Evolutionary conservation across 768 basidiomycete species (phyloP).

Genomic region (Suillus sp.): DNA sequence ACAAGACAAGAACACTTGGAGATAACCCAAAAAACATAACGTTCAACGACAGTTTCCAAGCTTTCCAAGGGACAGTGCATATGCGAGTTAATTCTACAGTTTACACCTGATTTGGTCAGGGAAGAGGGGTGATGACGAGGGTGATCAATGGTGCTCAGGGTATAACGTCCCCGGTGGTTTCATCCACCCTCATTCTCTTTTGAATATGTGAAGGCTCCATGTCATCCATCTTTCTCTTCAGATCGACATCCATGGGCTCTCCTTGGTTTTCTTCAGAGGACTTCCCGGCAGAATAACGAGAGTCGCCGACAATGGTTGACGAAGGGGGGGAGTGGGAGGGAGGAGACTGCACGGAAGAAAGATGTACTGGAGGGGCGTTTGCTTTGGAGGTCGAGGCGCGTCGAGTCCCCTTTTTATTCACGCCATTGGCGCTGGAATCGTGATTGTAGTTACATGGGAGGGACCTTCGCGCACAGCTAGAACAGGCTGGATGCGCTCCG

Average conservation of each 20-base stretch:
- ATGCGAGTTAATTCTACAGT: slow-evolving; percentile 30
- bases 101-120: slow-evolving; percentile 29
- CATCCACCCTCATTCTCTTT: slow-evolving; percentile 77
- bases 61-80: slow-evolving; percentile 33
- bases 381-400: slow-evolving; percentile 57
- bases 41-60: slow-evolving; percentile 35
- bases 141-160: slow-evolving; percentile 43
- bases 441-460: slow-evolving; percentile 83
- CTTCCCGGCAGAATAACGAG: slow-evolving; percentile 36
- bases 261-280: slow-evolving; percentile 43
- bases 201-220: slow-evolving; percentile 50
- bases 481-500: slow-evolving; percentile 82
- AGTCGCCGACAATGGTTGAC: slow-evolving; percentile 36
- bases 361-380: slow-evolving; percentile 28
- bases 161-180: slow-evolving; percentile 50
- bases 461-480: slow-evolving; percentile 77
- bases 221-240: slow-evolving; percentile 63
- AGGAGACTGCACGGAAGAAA: slow-evolving; percentile 47
- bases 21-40: slow-evolving; percentile 35
- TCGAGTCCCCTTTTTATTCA: slow-evolving; percentile 43
- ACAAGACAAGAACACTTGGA: slow-evolving; percentile 21
- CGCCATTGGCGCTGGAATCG: slow-evolving; percentile 43
- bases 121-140: slow-evolving; percentile 21
- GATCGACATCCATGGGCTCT: slow-evolving; percentile 52
- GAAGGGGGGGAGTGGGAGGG: slow-evolving; percentile 59